Base-by-base conservation (phyloP, 495 filamentous ascomycete genomes). In the Aspergillus egyptiacus region DNA sequence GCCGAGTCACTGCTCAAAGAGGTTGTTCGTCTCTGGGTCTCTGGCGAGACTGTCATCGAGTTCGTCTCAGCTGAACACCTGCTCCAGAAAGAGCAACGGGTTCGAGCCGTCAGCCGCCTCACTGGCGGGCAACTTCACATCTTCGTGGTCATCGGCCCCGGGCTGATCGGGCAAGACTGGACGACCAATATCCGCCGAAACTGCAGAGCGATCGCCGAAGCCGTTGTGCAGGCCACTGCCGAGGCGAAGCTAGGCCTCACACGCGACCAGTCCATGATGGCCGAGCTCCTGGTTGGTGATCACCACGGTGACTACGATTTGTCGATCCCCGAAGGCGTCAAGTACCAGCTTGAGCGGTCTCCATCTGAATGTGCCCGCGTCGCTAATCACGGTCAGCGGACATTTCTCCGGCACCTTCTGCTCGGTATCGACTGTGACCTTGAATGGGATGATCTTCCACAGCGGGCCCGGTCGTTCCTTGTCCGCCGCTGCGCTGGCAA, bases 181-280 rank as follows among this genome's bases (percentile, higher is more conserved):
- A 53, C 70, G 20, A 36, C 35, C 10, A 69, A 74, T 39, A 60
- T 75, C 23, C 61, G 61, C 30, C 65, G 64, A 23, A 75, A 74
- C 50, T 72, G 69, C 42, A 58, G 60, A 14, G 61, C 69, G 14
- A 74, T 79, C 41, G 77, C 77, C 1, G 77, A 81, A 51, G 70
- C 71, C 11, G 47, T 81, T 13, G 43, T 79, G 0, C 77, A 79
- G 46, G 69, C 72, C 11, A 71, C 71, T 22, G 63, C 65, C 1
- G 69, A 79, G 47, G 60, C 66, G 1, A 58, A 67, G 11, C 63
- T 78, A 51, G 66, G 66, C 6, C 59, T 78, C 32, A 63, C 65
- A 15, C 74, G 78, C 47, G 67, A 74, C 28, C 64, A 78, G 37
- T 68, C 77, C 5, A 55, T 62, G 15, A 55, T 77, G 20, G 56